Base-by-base conservation (phyloP, 2,329 filamentous ascomycete species). In the Ophiocordyceps sinensis region DNA sequence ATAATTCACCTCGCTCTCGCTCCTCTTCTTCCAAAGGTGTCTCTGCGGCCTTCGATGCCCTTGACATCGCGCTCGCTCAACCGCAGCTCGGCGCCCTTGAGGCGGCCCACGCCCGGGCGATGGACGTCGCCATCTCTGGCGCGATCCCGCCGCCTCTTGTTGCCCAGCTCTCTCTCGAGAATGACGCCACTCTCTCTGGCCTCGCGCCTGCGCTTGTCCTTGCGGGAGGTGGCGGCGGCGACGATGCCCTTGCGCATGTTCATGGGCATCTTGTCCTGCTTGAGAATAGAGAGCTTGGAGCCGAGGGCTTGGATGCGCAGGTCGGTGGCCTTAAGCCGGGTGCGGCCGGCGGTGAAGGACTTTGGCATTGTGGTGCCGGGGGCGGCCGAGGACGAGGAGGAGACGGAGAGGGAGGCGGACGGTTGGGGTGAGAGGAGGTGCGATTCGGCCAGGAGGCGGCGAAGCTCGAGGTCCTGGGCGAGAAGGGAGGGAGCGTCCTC, bases 111-210 rank as follows among this genome's bases (percentile, higher is more conserved):
- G 3, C 74, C 78, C 1, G 89, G 86, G 28, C 77, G 77, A 47
- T 84, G 85, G 31, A 94, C 76, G 66, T 58, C 77, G 64, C 47
- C 77, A 68, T 61, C 73, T 63, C 55, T 48, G 51, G 56, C 68
- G 41, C 63, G 64, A 43, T 61, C 64, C 43, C 59, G 55, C 41
- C 58, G 65, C 43, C 51, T 58, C 30, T 58, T 62, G 47, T 57
- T 57, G 26, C 55, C 49, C 36, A 66, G 66, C 41, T 54, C 50
- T 45, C 68, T 70, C 67, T 96, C 91, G 29, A 96, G 66, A 38
- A 96, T 78, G 51, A 96, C 79, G 6, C 89, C 91, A 52, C 89
- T 94, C 68, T 96, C 89, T 54, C 72, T 77, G 2, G 91, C 91
- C 58, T 94, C 85, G 34, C 68, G 70, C 31, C 89, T 69, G 40